A percentile compares a stretch with the other conserved stretches of the same genome.
Evolutionary conservation across 2,329 filamentous ascomycete genomes (phyloP).

Genomic region (Blumeria hordei): DNA sequence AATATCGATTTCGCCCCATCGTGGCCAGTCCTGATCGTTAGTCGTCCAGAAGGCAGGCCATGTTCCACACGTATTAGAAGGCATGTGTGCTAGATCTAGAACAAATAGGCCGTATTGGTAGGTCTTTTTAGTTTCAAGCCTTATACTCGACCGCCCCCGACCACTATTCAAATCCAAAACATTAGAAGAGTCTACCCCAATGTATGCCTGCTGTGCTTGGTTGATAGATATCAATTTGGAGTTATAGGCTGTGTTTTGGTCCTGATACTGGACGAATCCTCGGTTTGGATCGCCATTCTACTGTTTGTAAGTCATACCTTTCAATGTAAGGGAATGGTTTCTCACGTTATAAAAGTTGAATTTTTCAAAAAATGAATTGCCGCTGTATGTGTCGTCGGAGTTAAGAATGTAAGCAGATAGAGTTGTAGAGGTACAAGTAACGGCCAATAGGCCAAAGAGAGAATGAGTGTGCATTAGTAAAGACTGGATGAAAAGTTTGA

Average conservation of each 20-base stretch:
- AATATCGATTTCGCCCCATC: constrained; percentile 15
- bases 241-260: not conserved
- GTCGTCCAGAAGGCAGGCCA: constrained; percentile 35
- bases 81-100: constrained; percentile 48
- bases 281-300: not conserved
- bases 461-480: not conserved
- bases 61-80: constrained; percentile 39
- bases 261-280: constrained; percentile 1
- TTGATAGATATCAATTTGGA: not conserved
- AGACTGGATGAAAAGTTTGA: not conserved
- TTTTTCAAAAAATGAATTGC: constrained; percentile 2
- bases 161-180: not conserved
- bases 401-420: not conserved
- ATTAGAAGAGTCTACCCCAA: constrained; percentile 2
- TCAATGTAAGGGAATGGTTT: not conserved
- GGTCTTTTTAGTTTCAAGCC: constrained; percentile 35
- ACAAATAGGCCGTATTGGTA: constrained; percentile 46
- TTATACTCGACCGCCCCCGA: constrained; percentile 29
- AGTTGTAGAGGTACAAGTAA: not conserved
- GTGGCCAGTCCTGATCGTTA: constrained; percentile 9
- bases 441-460: not conserved
- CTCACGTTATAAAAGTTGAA: not conserved
- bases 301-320: not conserved
- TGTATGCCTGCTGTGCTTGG: not conserved
- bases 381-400: constrained; percentile 1